Percentiles rank a stretch among this genome's conserved stretches.
These are phyloP conservation scores for Penicillium digitatum DNA, from an alignment of 2,329 filamentous ascomycete species.

Conservation along the genomic window DNA sequence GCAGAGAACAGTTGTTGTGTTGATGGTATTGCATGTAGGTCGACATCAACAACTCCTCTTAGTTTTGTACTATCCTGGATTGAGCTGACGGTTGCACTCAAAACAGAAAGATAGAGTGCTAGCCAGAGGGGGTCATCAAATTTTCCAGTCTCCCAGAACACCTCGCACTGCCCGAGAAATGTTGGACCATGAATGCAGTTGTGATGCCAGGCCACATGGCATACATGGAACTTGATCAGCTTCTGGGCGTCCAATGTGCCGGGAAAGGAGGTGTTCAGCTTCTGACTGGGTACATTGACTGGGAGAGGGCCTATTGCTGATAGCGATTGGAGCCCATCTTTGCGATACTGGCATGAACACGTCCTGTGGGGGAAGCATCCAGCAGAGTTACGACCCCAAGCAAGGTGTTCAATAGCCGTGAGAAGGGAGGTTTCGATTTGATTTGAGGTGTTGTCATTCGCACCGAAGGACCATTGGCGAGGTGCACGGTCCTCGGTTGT, in stretches of 20 bases:
- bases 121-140: slow-evolving; percentile 26
- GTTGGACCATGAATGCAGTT: slow-evolving; percentile 25
- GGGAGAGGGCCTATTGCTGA: slow-evolving; percentile 13
- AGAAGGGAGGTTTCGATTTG: slow-evolving; percentile 27
- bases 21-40: slow-evolving; percentile 24
- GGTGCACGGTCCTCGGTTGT: neutral
- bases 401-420: slow-evolving; percentile 37
- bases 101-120: slow-evolving; percentile 24
- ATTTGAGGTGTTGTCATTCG: slow-evolving; percentile 10
- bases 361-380: slow-evolving; percentile 35
- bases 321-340: slow-evolving; percentile 14
- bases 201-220: slow-evolving; percentile 26
- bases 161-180: slow-evolving; percentile 26
- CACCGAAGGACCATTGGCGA: slow-evolving; percentile 2
- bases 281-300: slow-evolving; percentile 9
- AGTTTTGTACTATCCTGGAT: slow-evolving; percentile 24
- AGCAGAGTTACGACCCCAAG: slow-evolving; percentile 38
- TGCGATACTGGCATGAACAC: slow-evolving; percentile 27
- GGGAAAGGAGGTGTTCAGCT: slow-evolving; percentile 10
- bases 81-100: slow-evolving; percentile 24
- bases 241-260: slow-evolving; percentile 16
- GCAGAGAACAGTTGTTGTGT: slow-evolving; percentile 27
- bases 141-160: slow-evolving; percentile 23
- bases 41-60: slow-evolving; percentile 14
- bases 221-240: slow-evolving; percentile 23